Percentiles rank a stretch among this genome's conserved stretches.
Conservation (phyloP, 2,329 filamentous ascomycete genomes). For the Leptoxyphium fumago region DNA sequence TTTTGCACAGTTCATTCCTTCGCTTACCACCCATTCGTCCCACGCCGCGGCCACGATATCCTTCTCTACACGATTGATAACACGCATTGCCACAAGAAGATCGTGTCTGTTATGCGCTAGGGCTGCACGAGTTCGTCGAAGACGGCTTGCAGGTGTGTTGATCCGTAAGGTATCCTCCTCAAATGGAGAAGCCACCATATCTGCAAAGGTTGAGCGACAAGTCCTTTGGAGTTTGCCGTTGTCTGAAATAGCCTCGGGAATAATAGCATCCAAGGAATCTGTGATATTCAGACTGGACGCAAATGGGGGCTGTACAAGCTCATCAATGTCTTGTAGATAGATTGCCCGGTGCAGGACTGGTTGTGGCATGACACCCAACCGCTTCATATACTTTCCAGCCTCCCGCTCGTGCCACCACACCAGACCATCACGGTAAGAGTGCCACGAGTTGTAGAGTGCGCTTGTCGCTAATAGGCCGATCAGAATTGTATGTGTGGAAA, state of each 20-base stretch:
- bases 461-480: slow-evolving; percentile 55
- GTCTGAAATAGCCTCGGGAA: no score
- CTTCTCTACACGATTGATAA: slow-evolving; percentile 77
- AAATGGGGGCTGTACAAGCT: slow-evolving; percentile 28
- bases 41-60: slow-evolving; percentile 80
- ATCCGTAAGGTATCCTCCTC: slow-evolving; percentile 4
- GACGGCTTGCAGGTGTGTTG: slow-evolving; percentile 26
- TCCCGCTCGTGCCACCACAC: slow-evolving; percentile 77
- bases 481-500: slow-evolving; percentile 55
- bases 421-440: slow-evolving; percentile 57
- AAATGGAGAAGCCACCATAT: slow-evolving; percentile 8
- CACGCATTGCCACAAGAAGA: slow-evolving; percentile 73
- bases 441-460: slow-evolving; percentile 55
- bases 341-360: slow-evolving; percentile 71
- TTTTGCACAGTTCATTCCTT: slow-evolving; percentile 60
- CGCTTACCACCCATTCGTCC: slow-evolving; percentile 80
- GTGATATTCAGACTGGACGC: neutral
- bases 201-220: slow-evolving; percentile 19
- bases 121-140: slow-evolving; percentile 67
- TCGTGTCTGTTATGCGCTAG: slow-evolving; percentile 80
- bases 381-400: slow-evolving; percentile 65
- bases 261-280: no score
- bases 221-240: slow-evolving; percentile 5
- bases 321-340: slow-evolving; percentile 67
- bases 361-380: slow-evolving; percentile 67